Conservation (phyloP, 306 rosid species). For the Prunus campanulata region DNA sequence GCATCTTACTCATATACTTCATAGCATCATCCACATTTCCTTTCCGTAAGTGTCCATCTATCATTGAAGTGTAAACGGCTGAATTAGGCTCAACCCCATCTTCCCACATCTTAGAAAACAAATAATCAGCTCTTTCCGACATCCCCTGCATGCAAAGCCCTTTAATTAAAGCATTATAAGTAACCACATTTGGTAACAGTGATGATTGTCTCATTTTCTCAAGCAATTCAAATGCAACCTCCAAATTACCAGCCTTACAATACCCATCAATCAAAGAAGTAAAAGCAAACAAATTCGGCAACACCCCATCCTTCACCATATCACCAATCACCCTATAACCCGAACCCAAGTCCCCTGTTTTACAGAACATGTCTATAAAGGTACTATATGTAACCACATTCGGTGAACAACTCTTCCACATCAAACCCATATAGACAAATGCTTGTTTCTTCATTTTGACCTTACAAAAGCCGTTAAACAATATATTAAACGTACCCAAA, state of each 20-base stretch:
- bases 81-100: constrained; percentile 29
- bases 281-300: constrained; percentile 33
- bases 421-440: constrained; percentile 37
- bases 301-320: constrained; percentile 28
- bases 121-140: constrained; percentile 26
- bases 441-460: constrained; percentile 29
- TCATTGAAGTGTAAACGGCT: constrained; percentile 32
- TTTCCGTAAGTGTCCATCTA: constrained; percentile 31
- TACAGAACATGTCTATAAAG: constrained; percentile 34
- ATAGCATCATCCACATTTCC: constrained; percentile 30
- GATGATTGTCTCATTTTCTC: constrained; percentile 27
- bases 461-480: constrained; percentile 37
- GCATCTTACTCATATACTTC: constrained; percentile 26
- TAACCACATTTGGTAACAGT: constrained; percentile 31
- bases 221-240: constrained; percentile 23
- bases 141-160: constrained; percentile 33
- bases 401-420: constrained; percentile 39
- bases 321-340: constrained; percentile 18
- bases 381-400: constrained; percentile 41
- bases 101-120: constrained; percentile 33
- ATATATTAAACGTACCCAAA: constrained; percentile 29
- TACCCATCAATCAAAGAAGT: constrained; percentile 41
- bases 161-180: constrained; percentile 30
- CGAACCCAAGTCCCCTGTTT: constrained; percentile 30
- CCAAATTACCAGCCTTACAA: constrained; percentile 37